Evolutionary conservation across 495 filamentous ascomycete genomes (phyloP).

Genomic region (Podospora pseudocomata): DNA sequence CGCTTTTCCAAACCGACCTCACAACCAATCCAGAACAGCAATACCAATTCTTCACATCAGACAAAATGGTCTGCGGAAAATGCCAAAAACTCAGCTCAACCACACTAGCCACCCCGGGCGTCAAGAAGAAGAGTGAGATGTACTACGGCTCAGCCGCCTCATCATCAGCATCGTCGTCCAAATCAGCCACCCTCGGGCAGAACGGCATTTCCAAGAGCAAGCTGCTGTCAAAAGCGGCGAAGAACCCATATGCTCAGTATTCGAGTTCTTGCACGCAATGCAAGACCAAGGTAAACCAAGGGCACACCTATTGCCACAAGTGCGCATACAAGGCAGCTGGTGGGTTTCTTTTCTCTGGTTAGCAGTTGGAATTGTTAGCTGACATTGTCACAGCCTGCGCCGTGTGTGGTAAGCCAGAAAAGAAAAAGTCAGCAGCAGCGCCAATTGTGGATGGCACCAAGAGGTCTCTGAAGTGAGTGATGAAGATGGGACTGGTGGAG

Average conservation of each 20-base stretch:
- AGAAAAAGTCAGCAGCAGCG: slow-evolving; percentile 42
- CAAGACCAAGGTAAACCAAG: slow-evolving; percentile 63
- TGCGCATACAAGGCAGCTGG: slow-evolving; percentile 66
- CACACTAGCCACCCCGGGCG: slow-evolving; percentile 62
- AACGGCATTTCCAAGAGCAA: slow-evolving; percentile 60
- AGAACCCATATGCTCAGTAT: slow-evolving; percentile 69
- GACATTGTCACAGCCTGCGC: slow-evolving; percentile 50
- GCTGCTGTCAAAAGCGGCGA: slow-evolving; percentile 61
- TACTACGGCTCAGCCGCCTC: slow-evolving; percentile 62
- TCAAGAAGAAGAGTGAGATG: slow-evolving; percentile 69
- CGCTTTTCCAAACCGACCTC: not conserved
- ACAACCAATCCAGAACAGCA: too few species aligned
- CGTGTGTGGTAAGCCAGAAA: slow-evolving; percentile 62
- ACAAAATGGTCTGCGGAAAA: slow-evolving; percentile 64
- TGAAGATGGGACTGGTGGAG: not conserved
- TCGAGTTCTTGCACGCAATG: slow-evolving; percentile 56
- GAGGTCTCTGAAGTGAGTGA: slow-evolving; percentile 56
- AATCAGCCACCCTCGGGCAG: slow-evolving; percentile 53
- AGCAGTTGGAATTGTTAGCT: slow-evolving; percentile 15
- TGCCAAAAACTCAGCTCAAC: slow-evolving; percentile 63
- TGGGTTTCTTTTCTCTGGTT: slow-evolving; percentile 30
- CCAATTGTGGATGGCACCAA: slow-evolving; percentile 61
- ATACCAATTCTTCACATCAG: not conserved
- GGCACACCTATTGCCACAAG: slow-evolving; percentile 59
- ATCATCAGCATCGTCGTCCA: slow-evolving; percentile 33